Conservation (phyloP, 2,329 filamentous ascomycete species). For the Trichothecium roseum region DNA sequence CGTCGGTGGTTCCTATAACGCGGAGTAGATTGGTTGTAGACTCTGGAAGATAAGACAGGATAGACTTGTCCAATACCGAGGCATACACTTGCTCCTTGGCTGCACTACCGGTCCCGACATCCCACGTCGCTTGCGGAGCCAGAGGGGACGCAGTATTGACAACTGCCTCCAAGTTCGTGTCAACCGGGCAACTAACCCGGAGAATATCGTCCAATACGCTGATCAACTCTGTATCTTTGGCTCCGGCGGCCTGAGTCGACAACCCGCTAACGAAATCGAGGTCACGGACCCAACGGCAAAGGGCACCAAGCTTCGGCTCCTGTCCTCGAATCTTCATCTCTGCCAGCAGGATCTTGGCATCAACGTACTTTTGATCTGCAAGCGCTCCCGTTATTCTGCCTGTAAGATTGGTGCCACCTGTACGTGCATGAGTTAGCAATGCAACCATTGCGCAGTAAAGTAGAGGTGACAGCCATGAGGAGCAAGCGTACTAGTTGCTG, state of each 20-base stretch:
- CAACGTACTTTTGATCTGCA: conserved; percentile 52
- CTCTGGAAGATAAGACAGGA: conserved; percentile 30
- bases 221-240: conserved; percentile 37
- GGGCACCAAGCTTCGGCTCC: conserved; percentile 54
- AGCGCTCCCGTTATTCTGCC: conserved; percentile 56
- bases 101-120: conserved; percentile 31
- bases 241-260: conserved; percentile 40
- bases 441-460: too few species aligned
- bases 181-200: conserved; percentile 51
- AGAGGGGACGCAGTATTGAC: conserved; percentile 31
- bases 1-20: conserved; percentile 51
- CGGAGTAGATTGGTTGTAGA: conserved; percentile 33
- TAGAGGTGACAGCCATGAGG: too few species aligned
- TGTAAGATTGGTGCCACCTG: conserved; percentile 51
- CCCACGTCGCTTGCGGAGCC: conserved; percentile 49
- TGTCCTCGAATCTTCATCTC: conserved; percentile 61
- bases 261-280: conserved; percentile 59
- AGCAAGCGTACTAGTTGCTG: conserved; percentile 20
- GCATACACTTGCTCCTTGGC: conserved; percentile 36
- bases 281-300: conserved; percentile 64
- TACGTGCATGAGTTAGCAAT: background rate
- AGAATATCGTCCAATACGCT: conserved; percentile 53
- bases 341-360: conserved; percentile 54
- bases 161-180: conserved; percentile 27
- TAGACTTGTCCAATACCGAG: conserved; percentile 47